Percentiles rank a stretch among this genome's conserved stretches.
phyloP scores from a whole-genome alignment of 2,329 filamentous ascomycete genomes.

The Magnaporthiopsis poae region DNA sequence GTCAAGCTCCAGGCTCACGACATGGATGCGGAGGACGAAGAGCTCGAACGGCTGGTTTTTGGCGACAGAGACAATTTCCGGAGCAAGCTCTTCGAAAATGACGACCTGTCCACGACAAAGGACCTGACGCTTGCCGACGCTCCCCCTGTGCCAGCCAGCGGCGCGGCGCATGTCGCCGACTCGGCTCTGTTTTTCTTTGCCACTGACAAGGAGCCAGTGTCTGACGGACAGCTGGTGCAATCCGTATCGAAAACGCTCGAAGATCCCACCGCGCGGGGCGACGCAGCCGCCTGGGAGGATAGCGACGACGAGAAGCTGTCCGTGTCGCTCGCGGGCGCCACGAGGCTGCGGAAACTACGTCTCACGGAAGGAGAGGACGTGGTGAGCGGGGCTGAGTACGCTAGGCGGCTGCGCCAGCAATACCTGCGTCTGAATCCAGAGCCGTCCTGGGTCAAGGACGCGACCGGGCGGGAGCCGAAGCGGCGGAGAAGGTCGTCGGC shows the following conservation, averaged over 20 bases:
- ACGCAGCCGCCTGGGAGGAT: constrained; percentile 72
- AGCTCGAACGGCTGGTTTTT: constrained; percentile 79
- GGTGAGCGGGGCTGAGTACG: constrained; percentile 78
- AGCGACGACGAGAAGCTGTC: constrained; percentile 86
- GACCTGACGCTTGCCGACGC: constrained; percentile 25
- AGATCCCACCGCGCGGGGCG: constrained; percentile 15
- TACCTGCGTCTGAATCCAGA: constrained; percentile 51
- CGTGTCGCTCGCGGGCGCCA: constrained; percentile 68
- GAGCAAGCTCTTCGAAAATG: constrained; percentile 56
- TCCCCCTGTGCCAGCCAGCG: constrained; percentile 17
- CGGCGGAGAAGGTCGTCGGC: constrained; percentile 24
- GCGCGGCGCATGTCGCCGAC: constrained; percentile 43
- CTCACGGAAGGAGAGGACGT: constrained; percentile 74
- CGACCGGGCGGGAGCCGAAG: constrained; percentile 41
- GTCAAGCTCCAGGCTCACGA: constrained; percentile 31
- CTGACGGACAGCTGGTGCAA: constrained; percentile 21
- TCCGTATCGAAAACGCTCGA: constrained; percentile 1
- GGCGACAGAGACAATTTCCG: constrained; percentile 78
- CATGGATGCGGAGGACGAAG: constrained; percentile 74
- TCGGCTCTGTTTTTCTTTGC: constrained; percentile 79
- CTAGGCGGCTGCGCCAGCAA: constrained; percentile 67
- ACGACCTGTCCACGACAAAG: constrained; percentile 24
- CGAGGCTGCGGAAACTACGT: constrained; percentile 72
- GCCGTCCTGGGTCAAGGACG: constrained; percentile 50
- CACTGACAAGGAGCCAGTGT: constrained; percentile 40